A percentile compares a stretch with the other conserved stretches of the same genome.
These are phyloP conservation scores for Leccinum cinnamomeum DNA, from an alignment of 1,284 basidiomycete species.

Conservation along the genomic window DNA sequence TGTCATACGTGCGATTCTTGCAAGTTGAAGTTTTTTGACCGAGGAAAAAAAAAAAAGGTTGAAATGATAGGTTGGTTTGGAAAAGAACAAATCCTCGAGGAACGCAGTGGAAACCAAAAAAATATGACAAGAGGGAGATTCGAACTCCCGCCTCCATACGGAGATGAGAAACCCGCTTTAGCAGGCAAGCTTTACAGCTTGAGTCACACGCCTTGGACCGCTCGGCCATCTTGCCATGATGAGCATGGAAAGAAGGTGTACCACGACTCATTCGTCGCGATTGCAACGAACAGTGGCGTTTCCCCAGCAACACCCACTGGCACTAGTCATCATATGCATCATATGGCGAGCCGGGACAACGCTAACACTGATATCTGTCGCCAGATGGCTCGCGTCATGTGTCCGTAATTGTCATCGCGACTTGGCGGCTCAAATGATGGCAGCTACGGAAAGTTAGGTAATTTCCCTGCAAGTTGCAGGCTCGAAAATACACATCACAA, in stretches of 20 bases:
- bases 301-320: not conserved
- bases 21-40: not conserved
- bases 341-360: not conserved
- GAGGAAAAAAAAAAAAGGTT: not conserved
- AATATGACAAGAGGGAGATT: constrained; percentile 34
- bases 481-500: not conserved
- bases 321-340: not conserved
- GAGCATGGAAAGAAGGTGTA: not conserved
- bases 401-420: too few relatives aligned
- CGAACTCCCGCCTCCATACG: constrained; percentile 36
- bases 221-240: constrained; percentile 30
- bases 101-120: not conserved
- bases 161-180: constrained; percentile 22
- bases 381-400: too few relatives aligned
- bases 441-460: not conserved
- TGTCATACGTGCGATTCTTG: not conserved
- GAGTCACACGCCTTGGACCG: constrained; percentile 31
- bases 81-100: not conserved
- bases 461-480: not conserved
- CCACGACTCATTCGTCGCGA: not conserved
- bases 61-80: not conserved
- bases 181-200: constrained; percentile 31
- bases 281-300: not conserved
- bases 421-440: too few relatives aligned
- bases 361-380: not conserved